Base-by-base conservation (phyloP, 345 rosid species). In the Aquilaria yunnanensis region DNA sequence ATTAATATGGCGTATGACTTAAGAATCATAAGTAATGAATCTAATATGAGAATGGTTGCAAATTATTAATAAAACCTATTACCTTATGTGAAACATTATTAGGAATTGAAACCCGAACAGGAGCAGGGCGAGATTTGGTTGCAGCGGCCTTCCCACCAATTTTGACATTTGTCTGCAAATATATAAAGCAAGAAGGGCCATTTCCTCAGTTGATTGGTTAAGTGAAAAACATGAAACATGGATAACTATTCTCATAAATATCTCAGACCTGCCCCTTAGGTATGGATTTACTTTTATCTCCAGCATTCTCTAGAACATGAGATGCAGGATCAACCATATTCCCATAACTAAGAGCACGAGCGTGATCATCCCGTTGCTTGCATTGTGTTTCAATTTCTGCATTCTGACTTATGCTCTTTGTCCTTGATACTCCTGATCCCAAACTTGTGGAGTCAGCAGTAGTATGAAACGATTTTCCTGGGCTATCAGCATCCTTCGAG, bases 401-500 rank as follows among this genome's bases (percentile, higher is more conserved):
- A 64, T 31, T 56, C 56, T 72, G 83, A 14, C 78, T 64, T 58
- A 74, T 59, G 58, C 65, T 69, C 59, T 71, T 59, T 64, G 76
- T 69, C 59, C 73, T 59, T 64, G 76, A 69, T 54, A 73, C 59
- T 70, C 75, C 82, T 52, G 75, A 70, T 48, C 74, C 85, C 65
- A 83, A 57, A 69, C 68, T 74, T 62, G 83, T 80, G 32, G 83
- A 76, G 68, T 74, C 89, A 62, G 66, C 60, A 60, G 66, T 56
- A 32, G 76, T 14, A 45, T 85, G 78, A 65, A 86, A 77, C 61
- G 84, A 64, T 64, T 81, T 86, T 52, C 59, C 72, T n/a, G 84
- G 81, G 65, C 76, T 74, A 71, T 58, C 77, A 45, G 76, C 72
- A 77, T 83, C 85, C 81, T 85, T 85, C 51, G 90, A 76, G 54